Conservation (phyloP, 2,329 filamentous ascomycete genomes). For the Phaeosphaeriaceae sp. region DNA sequence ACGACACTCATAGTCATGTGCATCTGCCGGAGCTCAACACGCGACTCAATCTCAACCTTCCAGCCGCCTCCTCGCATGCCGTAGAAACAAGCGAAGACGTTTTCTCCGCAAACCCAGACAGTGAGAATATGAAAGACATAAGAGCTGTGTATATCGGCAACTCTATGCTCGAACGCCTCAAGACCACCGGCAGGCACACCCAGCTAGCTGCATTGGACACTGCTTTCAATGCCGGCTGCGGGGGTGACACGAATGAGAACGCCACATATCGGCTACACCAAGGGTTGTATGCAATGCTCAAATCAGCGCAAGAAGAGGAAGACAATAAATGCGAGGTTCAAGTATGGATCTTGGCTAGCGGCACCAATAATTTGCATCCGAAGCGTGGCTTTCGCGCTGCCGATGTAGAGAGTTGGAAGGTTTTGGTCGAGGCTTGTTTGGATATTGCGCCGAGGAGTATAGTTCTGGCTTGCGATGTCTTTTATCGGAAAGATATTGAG, state of each 20-base stretch:
- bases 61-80: not conserved
- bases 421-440: constrained; percentile 12
- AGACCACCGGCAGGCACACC: constrained; percentile 16
- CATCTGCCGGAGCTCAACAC: not conserved
- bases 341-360: constrained; percentile 17
- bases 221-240: constrained; percentile 19
- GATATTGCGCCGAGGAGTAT: constrained; percentile 14
- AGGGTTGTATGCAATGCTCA: constrained; percentile 5
- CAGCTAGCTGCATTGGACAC: constrained; percentile 3
- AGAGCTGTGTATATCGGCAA: constrained; percentile 20
- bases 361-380: constrained; percentile 16
- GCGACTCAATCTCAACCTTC: not conserved
- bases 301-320: not conserved
- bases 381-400: constrained; percentile 5
- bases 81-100: no score
- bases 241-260: constrained; percentile 21
- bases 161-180: constrained; percentile 26
- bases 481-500: constrained; percentile 9
- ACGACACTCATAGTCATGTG: not conserved
- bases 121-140: constrained; percentile 11
- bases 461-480: constrained; percentile 13
- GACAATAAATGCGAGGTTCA: constrained; percentile 5
- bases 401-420: constrained; percentile 9
- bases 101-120: not conserved
- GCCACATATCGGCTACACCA: constrained; percentile 7